These are phyloP conservation scores for Gymnopilus junonius DNA, from an alignment of 768 basidiomycete genomes.

Conservation along the genomic window DNA sequence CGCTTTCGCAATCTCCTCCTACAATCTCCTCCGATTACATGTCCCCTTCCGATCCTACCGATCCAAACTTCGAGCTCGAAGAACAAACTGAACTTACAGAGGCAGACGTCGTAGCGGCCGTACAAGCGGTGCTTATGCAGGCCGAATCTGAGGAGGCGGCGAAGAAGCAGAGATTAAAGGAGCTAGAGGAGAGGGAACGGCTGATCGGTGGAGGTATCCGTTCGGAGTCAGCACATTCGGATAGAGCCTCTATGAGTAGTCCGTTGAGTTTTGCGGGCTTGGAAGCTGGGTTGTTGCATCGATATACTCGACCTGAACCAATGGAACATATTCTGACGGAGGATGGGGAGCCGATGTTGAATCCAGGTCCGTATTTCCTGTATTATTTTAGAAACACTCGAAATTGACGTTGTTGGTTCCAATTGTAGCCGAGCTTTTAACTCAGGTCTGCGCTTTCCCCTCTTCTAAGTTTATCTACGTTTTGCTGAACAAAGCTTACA, in stretches of 20 bases:
- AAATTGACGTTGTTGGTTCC: slow-evolving; percentile 1
- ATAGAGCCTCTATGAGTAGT: slow-evolving; percentile 1
- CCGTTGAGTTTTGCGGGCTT: slow-evolving; percentile 7
- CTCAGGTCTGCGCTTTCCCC: slow-evolving; percentile 44
- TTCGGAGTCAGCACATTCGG: neutral
- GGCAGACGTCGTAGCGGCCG: slow-evolving; percentile 29
- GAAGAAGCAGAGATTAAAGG: slow-evolving; percentile 16
- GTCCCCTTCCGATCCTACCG: slow-evolving; percentile 1
- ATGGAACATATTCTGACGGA: slow-evolving; percentile 64
- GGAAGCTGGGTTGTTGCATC: slow-evolving; percentile 25
- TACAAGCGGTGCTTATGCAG: slow-evolving; percentile 28
- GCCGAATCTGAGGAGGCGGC: slow-evolving; percentile 20
- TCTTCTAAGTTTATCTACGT: neutral
- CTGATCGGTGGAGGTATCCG: neutral
- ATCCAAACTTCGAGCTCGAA: slow-evolving; percentile 13
- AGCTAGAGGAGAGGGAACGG: slow-evolving; percentile 8
- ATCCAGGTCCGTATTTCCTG: slow-evolving; percentile 59
- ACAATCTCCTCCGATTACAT: neutral
- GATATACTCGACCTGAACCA: slow-evolving; percentile 40
- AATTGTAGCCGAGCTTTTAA: slow-evolving; percentile 58
- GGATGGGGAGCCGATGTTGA: slow-evolving; percentile 70
- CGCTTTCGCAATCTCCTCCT: slow-evolving; percentile 1
- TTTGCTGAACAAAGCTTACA: slow-evolving; percentile 5
- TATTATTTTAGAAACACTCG: neutral
- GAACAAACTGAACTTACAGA: slow-evolving; percentile 22